Base-by-base conservation (phyloP, 768 basidiomycete species). In the Trametes sanguinea region DNA sequence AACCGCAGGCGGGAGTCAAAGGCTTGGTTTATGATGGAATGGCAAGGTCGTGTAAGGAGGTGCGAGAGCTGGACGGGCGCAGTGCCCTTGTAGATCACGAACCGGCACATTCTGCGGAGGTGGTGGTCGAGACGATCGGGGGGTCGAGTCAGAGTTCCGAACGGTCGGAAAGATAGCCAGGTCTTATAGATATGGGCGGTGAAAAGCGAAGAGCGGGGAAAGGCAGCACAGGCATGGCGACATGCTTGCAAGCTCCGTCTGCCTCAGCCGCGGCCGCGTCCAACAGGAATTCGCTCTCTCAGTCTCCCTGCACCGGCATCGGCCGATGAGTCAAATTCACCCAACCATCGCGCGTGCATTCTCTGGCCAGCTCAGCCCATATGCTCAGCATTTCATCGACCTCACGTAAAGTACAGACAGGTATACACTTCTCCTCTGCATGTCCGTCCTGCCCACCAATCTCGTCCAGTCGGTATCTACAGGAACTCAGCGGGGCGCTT, bases 11-110 rank as follows among this genome's bases (percentile, higher is more conserved):
- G 84, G 22, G 94, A 95, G 76, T 98, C 96, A 69, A 94, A 95
- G 0, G 96, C 94, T 77, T 97, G 94, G 73, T 96, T 96, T 73
- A 95, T 97, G 77, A 98, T 97, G 3, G 92, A 94, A 77, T 98
- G 96, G 62, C 89, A 88, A 53, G 96, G 96, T 51, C 92, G 83
- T 46, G 95, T 98, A 67, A 98, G 81, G n/a, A 98, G 84, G 84
- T 94, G 94, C 29, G 89, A 92, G 55, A 98, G 81, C 69, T 94
- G 90, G 55, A 97, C 95, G 1, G 95, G 95, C 60, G 90, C 88
- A 30, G 90, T 93, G 68, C 95, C 93, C 76, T 97, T 98, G 82
- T 95, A 97, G 46, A 97, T 94, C 66, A 96, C 89, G 69, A 94
- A 90, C 16, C 92, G 89, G 73, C 92, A 94, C 92, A 94, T 93